Evolutionary conservation across 768 basidiomycete genomes (phyloP).

Genomic region (Leucocoprinus sp.): DNA sequence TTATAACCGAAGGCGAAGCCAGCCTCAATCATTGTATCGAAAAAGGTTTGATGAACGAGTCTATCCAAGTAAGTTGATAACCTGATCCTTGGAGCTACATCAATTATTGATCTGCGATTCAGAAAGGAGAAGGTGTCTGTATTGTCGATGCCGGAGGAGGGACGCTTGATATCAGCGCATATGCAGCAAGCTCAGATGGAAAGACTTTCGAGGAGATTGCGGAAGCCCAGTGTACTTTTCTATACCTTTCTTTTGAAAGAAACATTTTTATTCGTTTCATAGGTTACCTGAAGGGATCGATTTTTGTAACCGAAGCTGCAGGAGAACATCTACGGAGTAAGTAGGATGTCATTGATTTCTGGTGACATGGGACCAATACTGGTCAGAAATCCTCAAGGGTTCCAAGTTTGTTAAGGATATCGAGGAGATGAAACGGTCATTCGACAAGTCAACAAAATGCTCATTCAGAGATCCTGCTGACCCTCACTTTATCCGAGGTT

Average conservation of each 20-base stretch:
- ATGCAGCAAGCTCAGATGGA: conserved; percentile 22
- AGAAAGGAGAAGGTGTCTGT: conserved; percentile 38
- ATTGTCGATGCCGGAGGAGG: conserved; percentile 56
- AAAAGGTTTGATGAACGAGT: conserved; percentile 30
- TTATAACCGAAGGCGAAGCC: conserved; percentile 55
- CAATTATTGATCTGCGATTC: background rate
- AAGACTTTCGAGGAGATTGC: conserved; percentile 37
- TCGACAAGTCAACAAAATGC: conserved; percentile 37
- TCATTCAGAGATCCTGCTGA: conserved; percentile 27
- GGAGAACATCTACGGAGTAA: conserved; percentile 25
- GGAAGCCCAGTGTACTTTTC: conserved; percentile 26
- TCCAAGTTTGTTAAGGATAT: conserved; percentile 32
- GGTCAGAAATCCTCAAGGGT: conserved; percentile 25
- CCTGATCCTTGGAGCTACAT: background rate
- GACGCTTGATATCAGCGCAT: conserved; percentile 50
- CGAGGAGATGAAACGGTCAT: conserved; percentile 27
- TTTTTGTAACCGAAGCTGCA: conserved; percentile 36
- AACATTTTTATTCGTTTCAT: background rate
- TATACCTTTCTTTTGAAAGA: background rate
- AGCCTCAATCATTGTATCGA: conserved; percentile 45
- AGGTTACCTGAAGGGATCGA: conserved; percentile 40
- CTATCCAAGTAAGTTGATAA: conserved; percentile 17
- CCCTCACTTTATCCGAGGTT: conserved; percentile 33
- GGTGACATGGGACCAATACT: background rate
- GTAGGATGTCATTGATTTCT: background rate